Conservation (phyloP, 208 protist genomes). For the Leishmania tropica region DNA sequence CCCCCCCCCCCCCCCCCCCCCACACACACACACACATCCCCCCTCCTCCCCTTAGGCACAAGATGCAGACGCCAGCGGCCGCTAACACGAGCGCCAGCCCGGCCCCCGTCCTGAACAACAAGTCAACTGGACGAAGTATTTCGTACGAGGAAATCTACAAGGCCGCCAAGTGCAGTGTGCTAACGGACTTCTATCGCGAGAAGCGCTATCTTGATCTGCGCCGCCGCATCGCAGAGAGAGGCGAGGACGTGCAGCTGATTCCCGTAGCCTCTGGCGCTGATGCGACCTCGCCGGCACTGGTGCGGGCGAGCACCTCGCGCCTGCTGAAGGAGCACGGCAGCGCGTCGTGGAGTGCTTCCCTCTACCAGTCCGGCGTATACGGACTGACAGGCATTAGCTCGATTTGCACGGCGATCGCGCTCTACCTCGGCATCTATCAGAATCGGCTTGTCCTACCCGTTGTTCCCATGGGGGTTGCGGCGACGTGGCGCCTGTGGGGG, state of each 20-base stretch:
- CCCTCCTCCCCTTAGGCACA: too few relatives aligned
- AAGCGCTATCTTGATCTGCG: conserved; percentile 37
- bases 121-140: conserved; percentile 33
- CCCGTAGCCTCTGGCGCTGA: conserved; percentile 13
- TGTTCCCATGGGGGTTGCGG: conserved; percentile 55
- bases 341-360: conserved; percentile 61
- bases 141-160: conserved; percentile 62
- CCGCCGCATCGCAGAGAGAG: conserved; percentile 23
- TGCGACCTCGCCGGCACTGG: conserved; percentile 18
- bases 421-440: conserved; percentile 70
- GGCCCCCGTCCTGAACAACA: conserved; percentile 55
- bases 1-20: too few relatives aligned
- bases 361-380: conserved; percentile 80
- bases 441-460: conserved; percentile 75
- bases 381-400: conserved; percentile 65
- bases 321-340: conserved; percentile 78
- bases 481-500: conserved; percentile 79
- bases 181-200: conserved; percentile 68
- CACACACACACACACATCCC: not conserved
- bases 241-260: conserved; percentile 63
- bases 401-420: conserved; percentile 49
- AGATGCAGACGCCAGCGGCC: conserved; percentile 50
- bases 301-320: conserved; percentile 55
- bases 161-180: conserved; percentile 47
- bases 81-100: conserved; percentile 46